Evolutionary conservation across 2,329 filamentous ascomycete genomes (phyloP), one percentile per base, ranked within the genome.

Genomic region (Fusarium dlaminii): DNA sequence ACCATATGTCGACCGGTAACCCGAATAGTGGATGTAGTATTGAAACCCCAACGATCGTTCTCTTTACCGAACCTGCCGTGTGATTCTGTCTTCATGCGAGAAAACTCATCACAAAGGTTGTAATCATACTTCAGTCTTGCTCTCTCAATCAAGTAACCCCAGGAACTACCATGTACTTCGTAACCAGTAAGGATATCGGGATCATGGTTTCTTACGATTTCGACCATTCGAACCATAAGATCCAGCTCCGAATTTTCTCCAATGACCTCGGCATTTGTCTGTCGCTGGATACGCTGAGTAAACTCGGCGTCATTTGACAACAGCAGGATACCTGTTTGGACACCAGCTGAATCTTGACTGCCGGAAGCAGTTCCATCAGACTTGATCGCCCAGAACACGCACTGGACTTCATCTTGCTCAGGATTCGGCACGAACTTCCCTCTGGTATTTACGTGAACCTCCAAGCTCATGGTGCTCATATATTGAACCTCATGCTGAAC

Each of bases 1-100:
- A 99, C 95, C 87, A 97, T 94, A 80, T 98, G 96, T 70, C 96
- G 89, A 10, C 96, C 96, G 1, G 95, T 98, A n/a, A 99, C 90
- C 64, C 91, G 91, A 75, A 98, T 95, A 6, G 94, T 96, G 5
- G 95, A 98, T 0, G 95, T 97, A 61, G 95, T 95, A 72, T 94
- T 96, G 84, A 97, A 98, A 0, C 95, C 96, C 96, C 96, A 98
- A 73, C 90, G 89, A 81, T 98, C 95, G 56, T 90, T 91, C 30
- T 97, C 94, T 81, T 94, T 97, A 27, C 94, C 94, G 78, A 95
- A 95, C 62, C 92, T 90, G 6, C 94, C 94, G 80, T 95, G 92
- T 1, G 94, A 94, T 75, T 96, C 90, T 10, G 89, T 89, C 79
- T 94, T 97, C 86, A 97, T 94, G 29, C 96, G 90, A 2, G 95